phyloP scores from a whole-genome alignment of 257 asterid genomes.

The Perilla frutescens region DNA sequence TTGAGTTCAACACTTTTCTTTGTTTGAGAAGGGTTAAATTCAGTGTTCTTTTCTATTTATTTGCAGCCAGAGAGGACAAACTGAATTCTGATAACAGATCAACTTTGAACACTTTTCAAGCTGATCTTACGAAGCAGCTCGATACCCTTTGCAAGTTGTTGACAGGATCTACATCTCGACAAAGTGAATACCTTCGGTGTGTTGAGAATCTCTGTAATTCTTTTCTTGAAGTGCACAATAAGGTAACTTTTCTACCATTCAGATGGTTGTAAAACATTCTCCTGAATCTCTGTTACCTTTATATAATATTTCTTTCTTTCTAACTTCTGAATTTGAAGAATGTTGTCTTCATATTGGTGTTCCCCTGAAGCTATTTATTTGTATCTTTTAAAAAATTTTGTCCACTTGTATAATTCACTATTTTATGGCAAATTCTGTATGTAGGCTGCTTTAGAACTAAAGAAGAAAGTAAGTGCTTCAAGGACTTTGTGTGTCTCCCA shows the following conservation, averaged over 20 bases:
- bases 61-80: slow-evolving; percentile 78
- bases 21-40: slow-evolving; percentile 13
- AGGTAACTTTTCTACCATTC: slow-evolving; percentile 42
- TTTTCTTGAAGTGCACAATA: slow-evolving; percentile 63
- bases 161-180: slow-evolving; percentile 61
- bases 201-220: slow-evolving; percentile 70
- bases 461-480: slow-evolving; percentile 60
- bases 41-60: slow-evolving; percentile 29
- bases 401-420: slow-evolving; percentile 6
- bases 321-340: not conserved
- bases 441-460: slow-evolving; percentile 65
- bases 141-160: slow-evolving; percentile 59
- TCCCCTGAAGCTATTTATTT: not conserved
- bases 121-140: slow-evolving; percentile 68
- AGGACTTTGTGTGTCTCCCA: slow-evolving; percentile 68
- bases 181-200: slow-evolving; percentile 63
- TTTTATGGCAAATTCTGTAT: slow-evolving; percentile 11
- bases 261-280: not conserved
- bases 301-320: not conserved
- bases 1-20: not conserved
- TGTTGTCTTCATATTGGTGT: not conserved
- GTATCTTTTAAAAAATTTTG: not conserved
- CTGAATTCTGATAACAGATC: slow-evolving; percentile 68
- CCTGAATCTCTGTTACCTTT: not conserved
- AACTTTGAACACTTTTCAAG: slow-evolving; percentile 59